phyloP scores from a whole-genome alignment of 257 asterid species.

The Scutellaria barbata region DNA sequence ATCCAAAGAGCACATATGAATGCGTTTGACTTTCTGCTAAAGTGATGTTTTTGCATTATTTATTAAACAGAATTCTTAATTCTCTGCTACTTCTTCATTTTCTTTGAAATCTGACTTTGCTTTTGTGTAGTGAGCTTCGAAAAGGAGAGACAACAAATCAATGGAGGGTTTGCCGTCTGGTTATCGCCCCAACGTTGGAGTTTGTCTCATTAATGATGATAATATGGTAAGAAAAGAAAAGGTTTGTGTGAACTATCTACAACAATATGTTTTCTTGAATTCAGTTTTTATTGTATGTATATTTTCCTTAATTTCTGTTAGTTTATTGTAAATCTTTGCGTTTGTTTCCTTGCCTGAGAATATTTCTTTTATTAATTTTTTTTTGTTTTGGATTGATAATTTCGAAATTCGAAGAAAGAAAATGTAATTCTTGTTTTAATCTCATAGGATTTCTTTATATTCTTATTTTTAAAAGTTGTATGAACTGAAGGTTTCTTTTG shows the following conservation, averaged over 20 bases:
- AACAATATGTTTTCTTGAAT: too few relatives aligned
- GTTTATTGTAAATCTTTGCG: too few relatives aligned
- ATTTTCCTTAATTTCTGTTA: too few relatives aligned
- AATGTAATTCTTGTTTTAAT: neutral
- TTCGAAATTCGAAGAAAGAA: neutral
- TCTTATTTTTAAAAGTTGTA: too few relatives aligned
- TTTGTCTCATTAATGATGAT: constrained; percentile 74
- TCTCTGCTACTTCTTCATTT: constrained; percentile 5
- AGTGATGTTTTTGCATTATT: constrained; percentile 30
- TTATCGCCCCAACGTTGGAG: constrained; percentile 91
- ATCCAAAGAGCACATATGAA: constrained; percentile 32
- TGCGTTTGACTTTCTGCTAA: constrained; percentile 43
- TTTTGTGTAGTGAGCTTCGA: constrained; percentile 14
- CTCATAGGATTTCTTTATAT: neutral
- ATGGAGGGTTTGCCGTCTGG: constrained; percentile 94
- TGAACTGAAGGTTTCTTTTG: neutral
- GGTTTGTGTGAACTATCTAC: neutral
- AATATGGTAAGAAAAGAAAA: constrained; percentile 47
- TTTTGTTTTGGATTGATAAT: neutral
- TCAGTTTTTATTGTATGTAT: too few relatives aligned
- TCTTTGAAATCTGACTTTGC: neutral
- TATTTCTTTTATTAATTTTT: neutral
- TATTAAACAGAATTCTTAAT: too few relatives aligned
- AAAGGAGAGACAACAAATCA: constrained; percentile 21
- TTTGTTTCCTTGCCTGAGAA: neutral